A percentile compares a stretch with the other conserved stretches of the same genome.
phyloP scores from a whole-genome alignment of 371 early-diverging fungal species.

The Actinomortierella wolfii region DNA sequence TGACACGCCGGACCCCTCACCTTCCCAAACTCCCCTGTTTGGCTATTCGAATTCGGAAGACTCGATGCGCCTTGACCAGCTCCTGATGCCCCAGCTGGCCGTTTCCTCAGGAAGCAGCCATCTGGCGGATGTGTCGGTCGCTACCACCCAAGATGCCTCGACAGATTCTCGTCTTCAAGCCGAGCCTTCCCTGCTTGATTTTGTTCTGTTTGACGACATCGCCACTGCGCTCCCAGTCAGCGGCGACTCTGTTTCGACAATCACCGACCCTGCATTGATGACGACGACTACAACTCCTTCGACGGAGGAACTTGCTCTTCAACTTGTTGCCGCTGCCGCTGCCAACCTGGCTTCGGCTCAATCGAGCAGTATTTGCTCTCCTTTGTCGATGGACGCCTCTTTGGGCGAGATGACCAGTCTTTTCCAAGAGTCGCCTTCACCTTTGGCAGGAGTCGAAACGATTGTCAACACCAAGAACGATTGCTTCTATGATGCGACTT shows the following conservation, averaged over 20 bases:
- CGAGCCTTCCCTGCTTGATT: constrained; percentile 46
- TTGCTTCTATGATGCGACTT: no score
- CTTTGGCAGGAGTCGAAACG: no score
- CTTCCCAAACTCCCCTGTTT: constrained; percentile 37
- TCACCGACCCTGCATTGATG: constrained; percentile 23
- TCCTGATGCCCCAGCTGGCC: constrained; percentile 12
- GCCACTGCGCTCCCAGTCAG: constrained; percentile 14
- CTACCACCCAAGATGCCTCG: constrained; percentile 8
- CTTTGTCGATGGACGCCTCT: no score
- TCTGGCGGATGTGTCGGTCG: no score
- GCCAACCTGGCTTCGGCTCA: constrained; percentile 16
- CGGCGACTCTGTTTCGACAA: constrained; percentile 38
- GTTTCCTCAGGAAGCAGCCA: neutral
- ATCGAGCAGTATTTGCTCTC: no score
- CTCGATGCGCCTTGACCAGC: constrained; percentile 19
- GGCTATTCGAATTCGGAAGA: constrained; percentile 46
- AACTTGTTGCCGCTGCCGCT: constrained; percentile 32
- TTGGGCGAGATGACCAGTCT: no score
- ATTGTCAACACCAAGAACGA: no score
- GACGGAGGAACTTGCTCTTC: constrained; percentile 30
- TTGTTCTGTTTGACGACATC: constrained; percentile 47
- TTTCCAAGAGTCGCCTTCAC: no score
- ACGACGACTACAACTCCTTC: constrained; percentile 25
- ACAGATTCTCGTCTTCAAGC: constrained; percentile 39
- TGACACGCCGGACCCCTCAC: constrained; percentile 48